Evolutionary conservation across 495 filamentous ascomycete species (phyloP), one percentile per base, ranked within the genome.

Genomic region (Aspergillus incahuasiensis): DNA sequence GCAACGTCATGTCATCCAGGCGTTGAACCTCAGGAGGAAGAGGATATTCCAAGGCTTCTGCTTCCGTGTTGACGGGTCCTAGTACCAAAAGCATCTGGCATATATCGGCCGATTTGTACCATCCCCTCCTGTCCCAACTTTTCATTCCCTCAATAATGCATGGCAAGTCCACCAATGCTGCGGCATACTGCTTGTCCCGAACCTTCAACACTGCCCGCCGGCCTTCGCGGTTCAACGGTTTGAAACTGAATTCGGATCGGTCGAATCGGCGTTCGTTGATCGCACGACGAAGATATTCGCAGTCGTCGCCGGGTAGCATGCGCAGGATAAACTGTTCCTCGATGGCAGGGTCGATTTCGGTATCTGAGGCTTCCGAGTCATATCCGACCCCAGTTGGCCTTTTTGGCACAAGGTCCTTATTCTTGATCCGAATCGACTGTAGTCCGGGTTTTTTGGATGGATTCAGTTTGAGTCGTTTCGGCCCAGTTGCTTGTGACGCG

Each of bases 61-160:
- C 76, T 56, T 97, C 92, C 48, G 70, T 84, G 11, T 77, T 63
- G 21, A 95, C 83, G 30, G 65, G 74, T 3, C 88, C 87, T 53
- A 92, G 79, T 0, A 97, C 87, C 28, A 95, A 72, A 3, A 97
- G 77, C 89, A 99, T 96, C 76, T 99, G 95, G 56, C 87, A 94
- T 7, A 99, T 84, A 71, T 99, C 95, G 3, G 89, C 89, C 4
- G 86, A 87, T 72, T 99, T 99, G 75, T 91, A 91, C 82, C 91
- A 94, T 20, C 85, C 82, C 56, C 86, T 89, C 66, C 86, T 86
- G 63, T 97, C 94, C 87, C 94, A 96, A 49, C 86, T 92, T 73
- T 99, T 99, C 86, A 95, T 95, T 8, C 86, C 87, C 70, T 99
- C 94, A 1, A 95, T 83, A 54, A 99, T 87, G 59, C 86, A 92